Percentiles rank a stretch among this genome's conserved stretches.
Conservation (phyloP, 2,329 filamentous ascomycete genomes). For the Nemania sp. region DNA sequence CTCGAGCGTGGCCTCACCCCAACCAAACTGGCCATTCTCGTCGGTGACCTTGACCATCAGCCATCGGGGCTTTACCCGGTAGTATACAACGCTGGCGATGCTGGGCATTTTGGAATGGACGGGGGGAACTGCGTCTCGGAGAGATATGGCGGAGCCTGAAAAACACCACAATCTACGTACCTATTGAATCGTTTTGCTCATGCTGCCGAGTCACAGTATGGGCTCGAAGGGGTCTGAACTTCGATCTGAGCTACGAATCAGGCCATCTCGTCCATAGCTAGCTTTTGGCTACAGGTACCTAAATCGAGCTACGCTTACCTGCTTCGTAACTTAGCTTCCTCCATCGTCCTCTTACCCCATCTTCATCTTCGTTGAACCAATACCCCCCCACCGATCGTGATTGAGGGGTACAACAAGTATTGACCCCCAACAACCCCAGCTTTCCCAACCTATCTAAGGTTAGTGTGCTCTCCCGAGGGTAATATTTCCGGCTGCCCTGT, state of each 20-base stretch:
- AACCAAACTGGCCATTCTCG: slow-evolving; percentile 65
- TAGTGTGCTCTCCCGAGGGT: too few species aligned
- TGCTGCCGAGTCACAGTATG: not conserved
- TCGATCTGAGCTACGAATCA: not conserved
- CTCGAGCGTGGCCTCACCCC: slow-evolving; percentile 77
- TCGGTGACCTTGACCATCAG: slow-evolving; percentile 78
- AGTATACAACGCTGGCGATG: slow-evolving; percentile 72
- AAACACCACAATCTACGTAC: too few species aligned
- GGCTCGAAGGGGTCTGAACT: not conserved
- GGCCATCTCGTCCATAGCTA: too few species aligned
- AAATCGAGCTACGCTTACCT: not conserved
- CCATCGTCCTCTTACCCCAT: not conserved
- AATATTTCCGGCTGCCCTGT: not conserved
- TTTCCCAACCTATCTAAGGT: too few species aligned
- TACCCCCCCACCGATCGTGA: slow-evolving; percentile 5
- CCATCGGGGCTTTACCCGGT: slow-evolving; percentile 75
- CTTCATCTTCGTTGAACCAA: not conserved
- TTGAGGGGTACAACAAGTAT: not conserved
- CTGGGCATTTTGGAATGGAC: slow-evolving; percentile 56
- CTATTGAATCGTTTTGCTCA: too few species aligned
- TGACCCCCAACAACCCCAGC: slow-evolving; percentile 11
- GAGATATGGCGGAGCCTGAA: too few species aligned
- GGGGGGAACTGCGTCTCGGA: too few species aligned
- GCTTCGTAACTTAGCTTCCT: too few species aligned
- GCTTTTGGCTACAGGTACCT: too few species aligned